phyloP scores from a whole-genome alignment of 78 protist species.

The Dictyostelium firmibasis region DNA sequence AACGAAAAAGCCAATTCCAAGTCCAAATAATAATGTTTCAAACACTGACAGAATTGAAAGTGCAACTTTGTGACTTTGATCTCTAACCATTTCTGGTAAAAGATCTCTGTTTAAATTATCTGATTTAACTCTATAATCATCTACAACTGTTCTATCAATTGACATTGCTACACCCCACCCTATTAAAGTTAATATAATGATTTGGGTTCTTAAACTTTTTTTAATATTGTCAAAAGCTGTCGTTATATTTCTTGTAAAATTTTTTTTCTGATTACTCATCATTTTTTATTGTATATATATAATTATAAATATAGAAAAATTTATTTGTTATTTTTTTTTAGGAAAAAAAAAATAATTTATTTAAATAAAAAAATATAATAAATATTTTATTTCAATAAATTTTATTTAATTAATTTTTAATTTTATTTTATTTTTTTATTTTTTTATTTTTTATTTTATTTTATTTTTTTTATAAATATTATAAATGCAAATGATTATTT shows the following conservation, averaged over 20 bases:
- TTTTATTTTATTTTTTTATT: background rate
- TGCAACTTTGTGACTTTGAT: background rate
- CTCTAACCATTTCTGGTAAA: background rate
- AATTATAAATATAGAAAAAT: background rate
- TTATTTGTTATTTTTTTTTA: no score
- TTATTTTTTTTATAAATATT: background rate
- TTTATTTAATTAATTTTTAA: background rate
- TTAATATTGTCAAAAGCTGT: background rate
- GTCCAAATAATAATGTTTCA: slow-evolving; percentile 53
- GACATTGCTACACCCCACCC: slow-evolving; percentile 35
- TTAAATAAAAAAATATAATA: background rate
- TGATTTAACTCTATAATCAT: background rate
- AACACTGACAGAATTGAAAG: background rate
- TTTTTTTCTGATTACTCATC: background rate
- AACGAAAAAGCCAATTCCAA: slow-evolving; percentile 36
- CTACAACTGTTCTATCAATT: slow-evolving; percentile 29
- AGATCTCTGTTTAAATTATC: background rate
- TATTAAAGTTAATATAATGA: slow-evolving; percentile 5
- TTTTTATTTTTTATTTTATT: background rate
- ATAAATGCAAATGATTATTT: background rate
- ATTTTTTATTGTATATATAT: background rate
- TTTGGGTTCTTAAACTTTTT: slow-evolving; percentile 47
- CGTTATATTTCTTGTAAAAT: background rate
- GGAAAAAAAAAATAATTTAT: background rate
- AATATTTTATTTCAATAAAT: no score